phyloP scores from a whole-genome alignment of 352 stramenopile species.

The Phytophthora cryptogea region DNA sequence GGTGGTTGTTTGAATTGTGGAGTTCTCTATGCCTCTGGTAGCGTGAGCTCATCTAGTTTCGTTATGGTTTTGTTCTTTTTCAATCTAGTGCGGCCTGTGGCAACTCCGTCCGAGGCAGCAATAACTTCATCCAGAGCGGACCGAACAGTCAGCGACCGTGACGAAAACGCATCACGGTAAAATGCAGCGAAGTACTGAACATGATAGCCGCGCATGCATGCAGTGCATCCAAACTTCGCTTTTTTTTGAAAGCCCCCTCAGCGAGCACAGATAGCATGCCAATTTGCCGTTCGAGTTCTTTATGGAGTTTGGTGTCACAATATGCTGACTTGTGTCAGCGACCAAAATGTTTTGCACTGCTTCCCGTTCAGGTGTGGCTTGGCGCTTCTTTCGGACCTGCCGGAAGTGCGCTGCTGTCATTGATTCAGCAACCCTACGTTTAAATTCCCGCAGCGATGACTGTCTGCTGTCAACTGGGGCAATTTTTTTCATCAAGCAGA shows the following conservation, averaged over 20 bases:
- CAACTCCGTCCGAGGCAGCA: neutral
- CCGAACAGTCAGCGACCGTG: neutral
- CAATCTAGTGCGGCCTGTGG: neutral
- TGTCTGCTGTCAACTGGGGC: neutral
- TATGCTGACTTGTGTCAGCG: constrained; percentile 1
- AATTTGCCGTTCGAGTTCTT: constrained; percentile 4
- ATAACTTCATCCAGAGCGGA: constrained; percentile 2
- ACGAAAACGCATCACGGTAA: constrained; percentile 4
- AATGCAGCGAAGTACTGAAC: constrained; percentile 10
- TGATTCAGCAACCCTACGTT: constrained; percentile 1
- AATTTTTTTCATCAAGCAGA: neutral
- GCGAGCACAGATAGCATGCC: constrained; percentile 11
- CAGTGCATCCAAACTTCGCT: neutral
- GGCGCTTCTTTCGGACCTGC: neutral
- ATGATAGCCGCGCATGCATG: constrained; percentile 10
- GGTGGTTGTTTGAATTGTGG: too few species aligned
- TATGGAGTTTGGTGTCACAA: constrained; percentile 8
- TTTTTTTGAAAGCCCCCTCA: constrained; percentile 5
- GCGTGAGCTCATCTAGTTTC: constrained; percentile 4
- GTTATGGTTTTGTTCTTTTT: constrained; percentile 7
- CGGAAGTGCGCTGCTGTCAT: constrained; percentile 2
- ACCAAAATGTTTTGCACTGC: neutral
- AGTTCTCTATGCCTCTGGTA: neutral
- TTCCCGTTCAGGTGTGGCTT: constrained; percentile 1
- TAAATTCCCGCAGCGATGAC: constrained; percentile 8